Evolutionary conservation across 163 green algal species (phyloP).

Genomic region (Coccomyxa subellipsoidea): DNA sequence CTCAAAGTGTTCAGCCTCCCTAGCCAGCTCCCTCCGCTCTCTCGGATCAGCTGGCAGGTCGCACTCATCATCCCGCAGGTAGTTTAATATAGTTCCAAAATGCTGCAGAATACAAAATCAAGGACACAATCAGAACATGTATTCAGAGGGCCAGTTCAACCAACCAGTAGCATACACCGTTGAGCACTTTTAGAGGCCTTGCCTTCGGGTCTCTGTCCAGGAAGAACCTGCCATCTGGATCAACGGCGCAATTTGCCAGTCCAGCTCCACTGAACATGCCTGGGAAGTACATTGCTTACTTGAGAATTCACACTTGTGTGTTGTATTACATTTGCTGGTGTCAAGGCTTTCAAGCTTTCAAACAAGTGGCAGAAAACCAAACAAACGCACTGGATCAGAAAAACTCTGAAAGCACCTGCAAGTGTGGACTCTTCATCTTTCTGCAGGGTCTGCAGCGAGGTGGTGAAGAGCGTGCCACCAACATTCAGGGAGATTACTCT

Average conservation of each 20-base stretch:
- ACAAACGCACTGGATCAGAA: no score
- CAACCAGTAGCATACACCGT: no score
- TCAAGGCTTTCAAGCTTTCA: no score
- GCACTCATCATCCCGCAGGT: neutral
- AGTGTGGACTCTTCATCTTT: neutral
- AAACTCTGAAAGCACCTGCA: neutral
- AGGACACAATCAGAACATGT: neutral
- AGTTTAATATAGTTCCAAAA: neutral
- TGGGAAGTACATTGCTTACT: neutral
- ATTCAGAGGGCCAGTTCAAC: no score
- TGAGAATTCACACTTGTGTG: no score
- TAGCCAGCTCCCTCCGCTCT: neutral
- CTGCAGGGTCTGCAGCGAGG: neutral
- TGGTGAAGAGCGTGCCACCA: neutral
- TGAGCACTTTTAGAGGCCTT: neutral
- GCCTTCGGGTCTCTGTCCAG: conserved; percentile 5
- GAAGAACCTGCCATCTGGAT: neutral
- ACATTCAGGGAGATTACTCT: neutral
- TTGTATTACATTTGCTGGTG: no score
- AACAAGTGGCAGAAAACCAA: no score
- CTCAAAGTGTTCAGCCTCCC: neutral
- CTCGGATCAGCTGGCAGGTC: neutral
- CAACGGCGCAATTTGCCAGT: neutral
- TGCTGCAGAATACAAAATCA: neutral
- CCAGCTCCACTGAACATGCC: neutral